Percentiles rank a stretch among this genome's conserved stretches.
Evolutionary conservation across 176 grass and related monocot species (phyloP).

Genomic region (Hordeum marinum): DNA sequence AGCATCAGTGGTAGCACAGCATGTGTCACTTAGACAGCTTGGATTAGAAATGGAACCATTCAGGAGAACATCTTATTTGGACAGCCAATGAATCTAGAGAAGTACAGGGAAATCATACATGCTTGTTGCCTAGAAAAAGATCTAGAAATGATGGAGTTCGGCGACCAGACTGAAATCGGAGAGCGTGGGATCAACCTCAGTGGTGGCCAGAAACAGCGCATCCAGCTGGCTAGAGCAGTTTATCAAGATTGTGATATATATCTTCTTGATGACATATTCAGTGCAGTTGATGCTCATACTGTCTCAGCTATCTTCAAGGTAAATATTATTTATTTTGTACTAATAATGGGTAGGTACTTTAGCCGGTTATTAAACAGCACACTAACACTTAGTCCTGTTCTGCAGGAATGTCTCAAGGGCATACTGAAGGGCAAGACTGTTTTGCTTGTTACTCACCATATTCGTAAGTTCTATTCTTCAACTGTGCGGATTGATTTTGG

Average conservation of each 20-base stretch:
- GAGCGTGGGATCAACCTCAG: conserved; percentile 76
- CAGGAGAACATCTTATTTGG: conserved; percentile 74
- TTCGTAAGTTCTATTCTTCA: conserved; percentile 34
- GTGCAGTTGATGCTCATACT: conserved; percentile 68
- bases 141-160: conserved; percentile 77
- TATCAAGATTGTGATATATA: conserved; percentile 73
- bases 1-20: conserved; percentile 58
- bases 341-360: too few relatives aligned
- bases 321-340: background rate
- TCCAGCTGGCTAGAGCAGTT: conserved; percentile 66
- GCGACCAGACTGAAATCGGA: conserved; percentile 66
- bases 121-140: conserved; percentile 65
- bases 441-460: conserved; percentile 68
- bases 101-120: conserved; percentile 35
- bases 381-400: background rate
- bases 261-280: conserved; percentile 77
- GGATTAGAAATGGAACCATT: conserved; percentile 67
- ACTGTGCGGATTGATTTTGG: background rate
- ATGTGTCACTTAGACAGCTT: conserved; percentile 52
- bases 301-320: conserved; percentile 66
- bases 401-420: conserved; percentile 62
- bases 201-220: conserved; percentile 66
- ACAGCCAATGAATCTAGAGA: conserved; percentile 35
- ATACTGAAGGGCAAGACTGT: conserved; percentile 55
- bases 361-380: background rate